Evolutionary conservation across 1,284 basidiomycete genomes (phyloP).

Genomic region (Marasmius oreades): DNA sequence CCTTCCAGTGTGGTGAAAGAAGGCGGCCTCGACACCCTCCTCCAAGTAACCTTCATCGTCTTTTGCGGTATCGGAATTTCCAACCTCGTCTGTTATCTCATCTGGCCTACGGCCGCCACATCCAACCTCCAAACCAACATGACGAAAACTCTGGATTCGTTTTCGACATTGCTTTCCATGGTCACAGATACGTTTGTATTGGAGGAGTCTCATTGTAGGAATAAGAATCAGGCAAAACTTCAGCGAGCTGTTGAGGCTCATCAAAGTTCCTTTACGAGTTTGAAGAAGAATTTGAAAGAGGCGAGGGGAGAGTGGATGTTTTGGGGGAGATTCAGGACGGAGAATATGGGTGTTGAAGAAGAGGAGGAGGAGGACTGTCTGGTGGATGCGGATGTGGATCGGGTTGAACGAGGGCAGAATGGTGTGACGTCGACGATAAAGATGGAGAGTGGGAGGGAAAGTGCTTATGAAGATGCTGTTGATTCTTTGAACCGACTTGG

Average conservation of each 20-base stretch:
- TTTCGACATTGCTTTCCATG: slow-evolving; percentile 78
- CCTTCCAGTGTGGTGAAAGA: slow-evolving; percentile 85
- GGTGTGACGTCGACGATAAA: slow-evolving; percentile 12
- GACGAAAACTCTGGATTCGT: slow-evolving; percentile 82
- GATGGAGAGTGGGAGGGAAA: slow-evolving; percentile 33
- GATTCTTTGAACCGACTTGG: slow-evolving; percentile 82
- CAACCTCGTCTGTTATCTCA: slow-evolving; percentile 77
- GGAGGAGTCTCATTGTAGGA: slow-evolving; percentile 66
- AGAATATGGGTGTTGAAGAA: too few species aligned
- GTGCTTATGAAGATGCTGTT: slow-evolving; percentile 82
- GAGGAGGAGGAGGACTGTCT: too few species aligned
- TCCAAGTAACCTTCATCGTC: slow-evolving; percentile 78
- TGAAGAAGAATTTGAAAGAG: slow-evolving; percentile 81
- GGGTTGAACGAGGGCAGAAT: slow-evolving; percentile 25
- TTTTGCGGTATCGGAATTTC: slow-evolving; percentile 73
- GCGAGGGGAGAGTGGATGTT: slow-evolving; percentile 79
- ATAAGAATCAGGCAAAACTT: slow-evolving; percentile 57
- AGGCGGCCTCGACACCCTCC: slow-evolving; percentile 73
- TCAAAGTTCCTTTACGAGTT: slow-evolving; percentile 81
- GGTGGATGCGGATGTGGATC: slow-evolving; percentile 23
- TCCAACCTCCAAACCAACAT: slow-evolving; percentile 81
- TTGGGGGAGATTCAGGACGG: slow-evolving; percentile 9
- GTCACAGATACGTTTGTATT: slow-evolving; percentile 83
- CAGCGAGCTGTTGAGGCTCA: slow-evolving; percentile 77
- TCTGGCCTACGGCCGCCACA: slow-evolving; percentile 87